These are phyloP conservation scores for Piper betle DNA, from an alignment of 164 flowering plant species.

Conservation along the genomic window DNA sequence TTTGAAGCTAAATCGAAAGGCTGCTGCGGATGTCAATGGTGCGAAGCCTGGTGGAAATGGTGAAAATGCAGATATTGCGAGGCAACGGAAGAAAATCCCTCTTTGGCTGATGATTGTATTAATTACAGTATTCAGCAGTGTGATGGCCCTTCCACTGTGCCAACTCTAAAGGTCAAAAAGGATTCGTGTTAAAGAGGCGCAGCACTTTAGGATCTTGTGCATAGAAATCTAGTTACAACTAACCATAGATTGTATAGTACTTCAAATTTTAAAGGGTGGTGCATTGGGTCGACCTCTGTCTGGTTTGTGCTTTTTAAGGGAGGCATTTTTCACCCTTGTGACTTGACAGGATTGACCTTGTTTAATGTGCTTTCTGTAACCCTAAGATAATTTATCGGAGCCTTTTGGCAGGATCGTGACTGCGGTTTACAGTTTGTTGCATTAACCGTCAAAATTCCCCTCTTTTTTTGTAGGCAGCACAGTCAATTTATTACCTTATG, in stretches of 20 bases:
- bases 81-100: conserved; percentile 36
- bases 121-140: conserved; percentile 49
- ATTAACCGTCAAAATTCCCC: too few relatives aligned
- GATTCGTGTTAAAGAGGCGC: neutral
- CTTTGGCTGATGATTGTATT: conserved; percentile 72
- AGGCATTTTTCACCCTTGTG: too few relatives aligned
- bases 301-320: neutral
- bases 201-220: neutral
- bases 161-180: conserved; percentile 32
- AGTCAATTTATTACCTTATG: too few relatives aligned
- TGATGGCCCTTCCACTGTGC: conserved; percentile 83
- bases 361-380: too few relatives aligned
- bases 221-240: neutral
- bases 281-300: neutral
- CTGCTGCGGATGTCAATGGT: conserved; percentile 15
- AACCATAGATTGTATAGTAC: conserved; percentile 3
- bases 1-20: conserved; percentile 2
- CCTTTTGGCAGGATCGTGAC: too few relatives aligned
- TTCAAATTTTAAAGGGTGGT: neutral
- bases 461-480: too few relatives aligned
- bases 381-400: too few relatives aligned
- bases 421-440: too few relatives aligned
- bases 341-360: too few relatives aligned
- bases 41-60: conserved; percentile 17
- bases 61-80: conserved; percentile 15